Conservation (phyloP, 805 yeast species). For the Candida ulmi region DNA sequence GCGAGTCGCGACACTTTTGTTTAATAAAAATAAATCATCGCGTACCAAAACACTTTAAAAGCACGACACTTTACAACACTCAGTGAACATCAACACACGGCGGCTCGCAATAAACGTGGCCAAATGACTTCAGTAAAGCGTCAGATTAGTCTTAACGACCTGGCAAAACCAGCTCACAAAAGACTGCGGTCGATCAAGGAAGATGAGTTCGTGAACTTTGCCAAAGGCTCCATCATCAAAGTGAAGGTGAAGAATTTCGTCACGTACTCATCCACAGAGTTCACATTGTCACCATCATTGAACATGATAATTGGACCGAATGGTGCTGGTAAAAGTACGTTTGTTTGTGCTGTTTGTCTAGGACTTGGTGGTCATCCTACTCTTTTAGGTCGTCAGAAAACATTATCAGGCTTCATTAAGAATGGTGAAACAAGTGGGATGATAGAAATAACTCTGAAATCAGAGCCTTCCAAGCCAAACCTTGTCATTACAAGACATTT, state of each 20-base stretch:
- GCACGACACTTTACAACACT: too few relatives aligned
- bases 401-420: constrained; percentile 63
- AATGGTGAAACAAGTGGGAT: constrained; percentile 42
- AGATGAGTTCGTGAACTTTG: constrained; percentile 25
- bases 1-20: too few relatives aligned
- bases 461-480: constrained; percentile 31
- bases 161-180: constrained; percentile 6
- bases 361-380: constrained; percentile 81
- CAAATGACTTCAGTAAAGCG: constrained; percentile 2
- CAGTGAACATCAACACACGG: too few relatives aligned
- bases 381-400: constrained; percentile 62
- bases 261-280: constrained; percentile 64
- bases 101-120: not conserved
- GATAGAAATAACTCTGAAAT: constrained; percentile 31
- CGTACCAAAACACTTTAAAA: not conserved
- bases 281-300: constrained; percentile 71
- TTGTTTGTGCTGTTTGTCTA: constrained; percentile 87
- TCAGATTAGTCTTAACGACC: constrained; percentile 8
- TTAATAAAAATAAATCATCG: too few relatives aligned
- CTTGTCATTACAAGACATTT: constrained; percentile 35
- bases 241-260: constrained; percentile 61
- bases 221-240: constrained; percentile 44
- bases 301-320: constrained; percentile 95
- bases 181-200: constrained; percentile 1
- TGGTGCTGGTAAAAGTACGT: constrained; percentile 92